Base-by-base conservation (phyloP, 1,284 basidiomycete species). In the Cryptococcus sp. region DNA sequence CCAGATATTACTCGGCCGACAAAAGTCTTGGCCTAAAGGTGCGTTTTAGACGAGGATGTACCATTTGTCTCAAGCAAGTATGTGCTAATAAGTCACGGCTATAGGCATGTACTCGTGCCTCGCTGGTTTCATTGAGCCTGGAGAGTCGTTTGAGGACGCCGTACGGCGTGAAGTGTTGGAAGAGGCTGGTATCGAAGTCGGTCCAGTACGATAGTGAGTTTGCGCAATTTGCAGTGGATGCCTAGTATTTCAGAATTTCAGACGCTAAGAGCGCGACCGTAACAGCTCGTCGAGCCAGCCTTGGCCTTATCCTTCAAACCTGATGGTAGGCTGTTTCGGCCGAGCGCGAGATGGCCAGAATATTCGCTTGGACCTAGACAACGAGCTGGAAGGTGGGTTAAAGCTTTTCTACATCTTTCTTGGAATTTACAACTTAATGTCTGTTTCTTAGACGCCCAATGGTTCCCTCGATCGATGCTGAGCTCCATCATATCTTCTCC, bases 141-240 rank as follows among this genome's bases (percentile, higher is more conserved):
- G 89, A n/a, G 93, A 96, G 78, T 86, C 88, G 0, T 89, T 98
- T 63, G 95, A 99, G 77, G 94, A 98, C 66, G 89, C 93, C 0
- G 93, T 98, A 17, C 83, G 86, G 60, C 83, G 95, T 34, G 95
- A 98, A 78, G 89, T 96, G 67, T 89, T 91, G 84, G 95, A 98
- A 76, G 95, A 98, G 77, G 89, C 91, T 0, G 95, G 95, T 5
- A 84, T 98, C 20, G 84, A 83, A 45, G 90, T 94, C 8, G 89
- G 87, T 79, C 83, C 90, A 61, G 86, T 95, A 11, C 82, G 83
- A 62, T 98, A 98, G 79, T 93, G 92, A 67, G 76, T 67, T 16
- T 1, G 3, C 16, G n/a, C 29, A 19, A n/a, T n/a, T 20, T 25
- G 22, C 5, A 41, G 29, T n/a, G n/a, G n/a, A n/a, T n/a, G n/a